Conservation (phyloP, 2,329 filamentous ascomycete genomes). For the Cladophialophora psammophila region DNA sequence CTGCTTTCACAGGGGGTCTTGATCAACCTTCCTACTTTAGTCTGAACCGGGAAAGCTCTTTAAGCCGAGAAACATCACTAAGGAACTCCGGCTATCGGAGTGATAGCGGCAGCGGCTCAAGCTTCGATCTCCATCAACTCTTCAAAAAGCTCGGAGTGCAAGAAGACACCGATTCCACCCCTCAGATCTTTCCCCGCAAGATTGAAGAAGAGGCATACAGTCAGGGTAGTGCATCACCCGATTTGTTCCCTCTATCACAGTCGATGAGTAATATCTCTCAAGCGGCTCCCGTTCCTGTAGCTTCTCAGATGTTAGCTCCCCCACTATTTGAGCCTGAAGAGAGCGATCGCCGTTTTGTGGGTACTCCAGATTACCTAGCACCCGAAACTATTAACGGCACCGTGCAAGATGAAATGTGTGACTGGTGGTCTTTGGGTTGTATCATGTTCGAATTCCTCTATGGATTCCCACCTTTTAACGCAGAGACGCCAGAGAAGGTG, state of each 20-base stretch:
- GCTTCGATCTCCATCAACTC: slow-evolving; percentile 83
- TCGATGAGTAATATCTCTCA: slow-evolving; percentile 59
- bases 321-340: slow-evolving; percentile 96
- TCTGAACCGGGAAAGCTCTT: slow-evolving; percentile 66
- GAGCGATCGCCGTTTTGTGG: slow-evolving; percentile 89
- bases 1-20: slow-evolving; percentile 71
- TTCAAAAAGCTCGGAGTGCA: slow-evolving; percentile 79
- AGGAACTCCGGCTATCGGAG: slow-evolving; percentile 83
- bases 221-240: slow-evolving; percentile 77
- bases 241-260: slow-evolving; percentile 72
- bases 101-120: slow-evolving; percentile 78
- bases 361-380: slow-evolving; percentile 94
- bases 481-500: slow-evolving; percentile 85
- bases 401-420: slow-evolving; percentile 95
- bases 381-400: slow-evolving; percentile 96
- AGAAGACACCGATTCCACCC: slow-evolving; percentile 59
- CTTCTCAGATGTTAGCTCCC: slow-evolving; percentile 82
- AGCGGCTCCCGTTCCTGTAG: slow-evolving; percentile 50
- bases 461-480: slow-evolving; percentile 93
- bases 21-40: slow-evolving; percentile 93
- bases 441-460: slow-evolving; percentile 97
- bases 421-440: slow-evolving; percentile 99
- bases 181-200: slow-evolving; percentile 54
- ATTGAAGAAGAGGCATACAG: slow-evolving; percentile 78
- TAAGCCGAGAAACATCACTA: slow-evolving; percentile 67